Base-by-base conservation (phyloP, 2,329 filamentous ascomycete species). In the Trichoderma polysporum region DNA sequence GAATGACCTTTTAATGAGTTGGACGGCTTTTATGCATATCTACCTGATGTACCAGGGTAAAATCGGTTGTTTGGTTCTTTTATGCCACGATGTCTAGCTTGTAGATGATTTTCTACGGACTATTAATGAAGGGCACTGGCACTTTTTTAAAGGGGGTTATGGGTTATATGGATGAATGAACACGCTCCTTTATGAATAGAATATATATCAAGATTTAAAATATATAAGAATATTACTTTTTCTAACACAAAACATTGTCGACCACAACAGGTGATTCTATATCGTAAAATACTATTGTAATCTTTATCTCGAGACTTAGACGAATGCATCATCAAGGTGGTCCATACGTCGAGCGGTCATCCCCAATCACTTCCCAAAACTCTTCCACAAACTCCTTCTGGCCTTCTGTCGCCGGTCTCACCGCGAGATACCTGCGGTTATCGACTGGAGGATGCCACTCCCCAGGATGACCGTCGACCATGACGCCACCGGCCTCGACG, bases 401-500 rank as follows among this genome's bases (percentile, higher is more conserved):
- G 12, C 52, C 31, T 22, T 29, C 31, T 17, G 52, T 54, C 13
- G 52, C 52, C n/a, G 52, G 52, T 1, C 52, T 54, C 31, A 54
- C 31, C 13, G 52, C 52, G 12, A 54, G 31, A 25, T 54, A 54
- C 29, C 52, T 54, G n/a, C 52, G 52, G 25, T 54, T 54, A 3
- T 54, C 52, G 0, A 54, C 52, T 6, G 29, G 52, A 35, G 52
- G 52, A 37, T 54, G 22, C 52, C 52, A 54, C 0, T 31, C 52
- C 2, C 56, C 56, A 2, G 56, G 31, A 13, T 64, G 45, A 19
- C 84, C 84, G 13, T 89, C 56, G 4, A 59, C 56, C 56, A 59
- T 59, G 35, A 59, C 25, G 29, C 56, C 56, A 4, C 56, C 56
- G 2, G 56, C 56, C 52, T 54, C 52, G 19, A 54, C 52, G 31